Base-by-base conservation (phyloP, 192 early-diverging fungal genomes). In the Podila verticillata region DNA sequence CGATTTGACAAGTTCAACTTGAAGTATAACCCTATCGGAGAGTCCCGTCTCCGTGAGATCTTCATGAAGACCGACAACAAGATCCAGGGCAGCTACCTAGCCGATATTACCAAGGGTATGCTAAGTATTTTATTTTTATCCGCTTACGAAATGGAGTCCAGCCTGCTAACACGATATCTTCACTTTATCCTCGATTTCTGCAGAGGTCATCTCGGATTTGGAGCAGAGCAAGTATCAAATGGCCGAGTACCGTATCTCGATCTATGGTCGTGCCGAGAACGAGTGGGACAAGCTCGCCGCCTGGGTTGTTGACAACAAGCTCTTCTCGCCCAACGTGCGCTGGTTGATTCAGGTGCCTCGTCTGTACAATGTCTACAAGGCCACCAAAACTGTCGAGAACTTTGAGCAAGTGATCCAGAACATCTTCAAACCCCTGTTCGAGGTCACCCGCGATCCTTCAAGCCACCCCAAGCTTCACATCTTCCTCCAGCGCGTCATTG, bases 1-100 rank as follows among this genome's bases (percentile, higher is more conserved):
- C 86, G 95, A 34, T 97, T 98, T 66, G 97, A 97, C 87, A 97
- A 97, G 83, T 99, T 99, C 88, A 99, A 99, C 82, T 85, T 96
- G 51, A 97, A 99, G 82, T 99, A 99, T 84, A 97, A 97, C 70
- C 97, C 97, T 9, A 90, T 99, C 57, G 97, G 97, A 31, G 96
- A 97, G 81, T 96, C 95, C 26, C 95, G 97, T 70, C 82, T 99
- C 56, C 86, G 97, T 65, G 96, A 97, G 79, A 97, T 99, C 70
- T 99, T 99, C 69, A 87, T 99, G 84, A 99, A 99, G 87, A 96
- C 96, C 0, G 96, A 99, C 81, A 99, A 99, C 81, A 92, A 88
- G 68, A 92, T 97, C 65, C 69, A 93, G 17, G 97, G 97, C 36
- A 84, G 91, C 34, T 99, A 95, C 80, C 84, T 99, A 64, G 97